A percentile compares a stretch with the other conserved stretches of the same genome.
Evolutionary conservation across 306 rosid genomes (phyloP).

Genomic region (Arachis hypogaea): DNA sequence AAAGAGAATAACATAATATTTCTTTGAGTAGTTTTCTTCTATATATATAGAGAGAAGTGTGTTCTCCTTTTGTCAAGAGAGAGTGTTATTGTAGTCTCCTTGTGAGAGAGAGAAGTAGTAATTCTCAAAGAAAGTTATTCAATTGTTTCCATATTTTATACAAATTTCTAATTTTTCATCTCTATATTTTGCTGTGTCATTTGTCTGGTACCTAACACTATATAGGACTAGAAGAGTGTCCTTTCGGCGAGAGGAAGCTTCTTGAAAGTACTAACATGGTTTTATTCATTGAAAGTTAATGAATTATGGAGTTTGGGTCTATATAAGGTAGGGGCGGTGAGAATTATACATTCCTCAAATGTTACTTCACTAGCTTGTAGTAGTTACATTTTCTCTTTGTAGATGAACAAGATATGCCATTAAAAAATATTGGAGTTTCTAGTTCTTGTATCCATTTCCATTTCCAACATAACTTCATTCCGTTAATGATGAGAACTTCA

Average conservation of each 20-base stretch:
- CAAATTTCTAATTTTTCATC: no score
- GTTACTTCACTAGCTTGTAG: neutral
- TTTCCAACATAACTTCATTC: neutral
- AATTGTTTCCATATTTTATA: no score
- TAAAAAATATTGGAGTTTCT: neutral
- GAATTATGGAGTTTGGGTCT: neutral
- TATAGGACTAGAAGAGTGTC: neutral
- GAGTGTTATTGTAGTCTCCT: no score
- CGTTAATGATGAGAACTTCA: neutral
- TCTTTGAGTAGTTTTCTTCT: no score
- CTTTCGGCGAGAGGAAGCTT: neutral
- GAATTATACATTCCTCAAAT: neutral
- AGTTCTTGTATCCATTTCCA: neutral
- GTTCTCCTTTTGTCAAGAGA: no score
- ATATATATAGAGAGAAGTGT: no score
- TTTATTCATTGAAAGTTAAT: neutral
- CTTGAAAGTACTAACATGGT: neutral
- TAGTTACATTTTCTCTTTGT: neutral
- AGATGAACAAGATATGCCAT: conserved; percentile 2
- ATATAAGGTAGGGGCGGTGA: neutral
- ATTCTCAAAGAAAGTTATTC: no score
- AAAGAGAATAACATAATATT: no score
- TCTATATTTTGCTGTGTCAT: no score
- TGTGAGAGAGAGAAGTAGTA: no score
- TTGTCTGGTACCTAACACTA: no score